A percentile compares a stretch with the other conserved stretches of the same genome.
phyloP scores from a whole-genome alignment of 345 rosid species.

The Bretschneidera sinensis region DNA sequence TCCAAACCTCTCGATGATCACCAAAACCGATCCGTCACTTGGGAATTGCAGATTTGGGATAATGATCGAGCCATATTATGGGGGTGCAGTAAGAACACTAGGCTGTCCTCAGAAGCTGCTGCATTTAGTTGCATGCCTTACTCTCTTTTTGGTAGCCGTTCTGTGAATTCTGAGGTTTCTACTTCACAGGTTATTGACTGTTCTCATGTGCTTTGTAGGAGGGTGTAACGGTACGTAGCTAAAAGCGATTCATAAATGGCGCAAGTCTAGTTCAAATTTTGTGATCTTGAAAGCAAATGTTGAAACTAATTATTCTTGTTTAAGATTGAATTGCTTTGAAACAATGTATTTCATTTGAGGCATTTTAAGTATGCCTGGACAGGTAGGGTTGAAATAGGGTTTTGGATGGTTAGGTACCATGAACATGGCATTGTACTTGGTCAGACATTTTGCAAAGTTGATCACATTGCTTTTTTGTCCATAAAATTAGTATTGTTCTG shows the following conservation, averaged over 20 bases:
- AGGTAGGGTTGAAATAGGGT: no score
- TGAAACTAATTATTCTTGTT: no score
- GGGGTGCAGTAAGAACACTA: conserved; percentile 24
- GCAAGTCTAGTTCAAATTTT: neutral
- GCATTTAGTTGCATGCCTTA: conserved; percentile 22
- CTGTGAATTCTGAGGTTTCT: conserved; percentile 21
- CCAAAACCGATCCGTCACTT: conserved; percentile 51
- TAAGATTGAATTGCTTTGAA: neutral
- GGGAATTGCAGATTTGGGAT: conserved; percentile 56
- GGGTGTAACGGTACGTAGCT: neutral
- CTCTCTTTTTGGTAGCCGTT: conserved; percentile 21
- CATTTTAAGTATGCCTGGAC: no score
- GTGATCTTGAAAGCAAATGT: neutral
- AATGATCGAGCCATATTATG: conserved; percentile 79
- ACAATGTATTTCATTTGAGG: neutral
- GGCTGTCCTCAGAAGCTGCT: conserved; percentile 16
- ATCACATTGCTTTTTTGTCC: no score
- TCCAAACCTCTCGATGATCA: conserved; percentile 53
- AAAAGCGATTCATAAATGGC: neutral
- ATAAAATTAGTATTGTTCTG: no score
- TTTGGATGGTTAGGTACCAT: no score
- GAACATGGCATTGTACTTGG: no score
- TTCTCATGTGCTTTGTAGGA: conserved; percentile 13
- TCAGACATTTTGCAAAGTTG: no score
- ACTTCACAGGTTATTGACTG: conserved; percentile 8